These are phyloP conservation scores for Candida germanica DNA, from an alignment of 805 yeast species.

Conservation along the genomic window DNA sequence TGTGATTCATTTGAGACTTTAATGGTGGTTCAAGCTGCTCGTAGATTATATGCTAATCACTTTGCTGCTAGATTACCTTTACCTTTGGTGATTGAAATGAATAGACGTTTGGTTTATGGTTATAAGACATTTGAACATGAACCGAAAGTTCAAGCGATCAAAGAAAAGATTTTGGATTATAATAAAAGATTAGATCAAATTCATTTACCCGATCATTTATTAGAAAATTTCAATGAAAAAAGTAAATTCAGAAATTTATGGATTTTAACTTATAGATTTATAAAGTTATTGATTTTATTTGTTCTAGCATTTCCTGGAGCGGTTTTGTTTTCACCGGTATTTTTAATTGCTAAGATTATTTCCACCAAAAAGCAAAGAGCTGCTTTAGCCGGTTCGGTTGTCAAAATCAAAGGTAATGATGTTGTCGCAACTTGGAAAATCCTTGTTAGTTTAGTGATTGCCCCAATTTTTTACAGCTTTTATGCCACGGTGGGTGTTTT, in stretches of 20 bases:
- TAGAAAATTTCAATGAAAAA: conserved; percentile 55
- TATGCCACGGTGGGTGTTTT: conserved; percentile 66
- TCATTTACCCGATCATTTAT: conserved; percentile 55
- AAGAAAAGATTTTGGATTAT: conserved; percentile 62
- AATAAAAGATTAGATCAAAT: conserved; percentile 54
- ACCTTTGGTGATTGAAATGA: conserved; percentile 85
- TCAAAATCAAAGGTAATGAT: conserved; percentile 87
- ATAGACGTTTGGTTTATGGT: conserved; percentile 80
- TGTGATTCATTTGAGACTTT: conserved; percentile 87
- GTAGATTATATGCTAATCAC: conserved; percentile 81
- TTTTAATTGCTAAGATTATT: conserved; percentile 69
- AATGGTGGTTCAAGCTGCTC: conserved; percentile 86
- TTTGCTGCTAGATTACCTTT: conserved; percentile 69
- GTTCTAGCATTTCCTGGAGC: conserved; percentile 84
- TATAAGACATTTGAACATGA: conserved; percentile 71
- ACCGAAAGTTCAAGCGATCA: conserved; percentile 60
- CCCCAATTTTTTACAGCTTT: conserved; percentile 79
- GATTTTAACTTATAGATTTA: conserved; percentile 54
- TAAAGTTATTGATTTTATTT: conserved; percentile 54
- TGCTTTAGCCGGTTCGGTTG: conserved; percentile 84
- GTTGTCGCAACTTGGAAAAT: conserved; percentile 98
- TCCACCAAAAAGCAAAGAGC: conserved; percentile 69
- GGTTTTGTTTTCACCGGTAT: conserved; percentile 82
- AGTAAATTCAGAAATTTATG: conserved; percentile 43
- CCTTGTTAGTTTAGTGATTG: conserved; percentile 79